A percentile compares a stretch with the other conserved stretches of the same genome.
Conservation (phyloP, 1,284 basidiomycete species). For the Cryptococcus maquisensis region DNA sequence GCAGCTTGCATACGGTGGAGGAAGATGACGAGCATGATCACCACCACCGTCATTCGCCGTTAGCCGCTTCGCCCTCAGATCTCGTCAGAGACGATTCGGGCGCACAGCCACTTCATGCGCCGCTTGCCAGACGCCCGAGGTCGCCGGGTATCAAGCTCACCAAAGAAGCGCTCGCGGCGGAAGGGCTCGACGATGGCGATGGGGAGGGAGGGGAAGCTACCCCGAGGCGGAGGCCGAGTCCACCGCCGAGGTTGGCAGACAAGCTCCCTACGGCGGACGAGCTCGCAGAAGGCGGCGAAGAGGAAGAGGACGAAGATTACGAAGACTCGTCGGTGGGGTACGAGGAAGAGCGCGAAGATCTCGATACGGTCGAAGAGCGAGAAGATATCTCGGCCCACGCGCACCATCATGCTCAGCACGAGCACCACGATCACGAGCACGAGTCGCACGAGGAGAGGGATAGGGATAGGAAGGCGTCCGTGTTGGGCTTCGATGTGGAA, state of each 20-base stretch:
- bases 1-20: slow-evolving; percentile 7
- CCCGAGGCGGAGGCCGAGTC: slow-evolving; percentile 15
- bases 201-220: slow-evolving; percentile 14
- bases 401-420: neutral
- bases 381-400: no score
- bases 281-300: neutral
- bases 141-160: neutral
- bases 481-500: slow-evolving; percentile 14
- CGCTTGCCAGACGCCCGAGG: neutral
- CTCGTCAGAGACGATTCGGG: neutral
- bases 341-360: slow-evolving; percentile 12
- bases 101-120: neutral
- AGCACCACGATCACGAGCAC: neutral
- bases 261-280: slow-evolving; percentile 5
- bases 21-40: slow-evolving; percentile 4
- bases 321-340: neutral
- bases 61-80: neutral
- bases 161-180: neutral
- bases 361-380: no score
- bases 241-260: slow-evolving; percentile 12
- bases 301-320: neutral
- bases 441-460: slow-evolving; percentile 4
- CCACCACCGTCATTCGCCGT: neutral
- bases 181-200: slow-evolving; percentile 1
- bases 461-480: slow-evolving; percentile 3